Percentiles rank a stretch among this genome's conserved stretches.
These are phyloP conservation scores for Nicotiana otophora DNA, from an alignment of 257 asterid genomes.

Conservation along the genomic window DNA sequence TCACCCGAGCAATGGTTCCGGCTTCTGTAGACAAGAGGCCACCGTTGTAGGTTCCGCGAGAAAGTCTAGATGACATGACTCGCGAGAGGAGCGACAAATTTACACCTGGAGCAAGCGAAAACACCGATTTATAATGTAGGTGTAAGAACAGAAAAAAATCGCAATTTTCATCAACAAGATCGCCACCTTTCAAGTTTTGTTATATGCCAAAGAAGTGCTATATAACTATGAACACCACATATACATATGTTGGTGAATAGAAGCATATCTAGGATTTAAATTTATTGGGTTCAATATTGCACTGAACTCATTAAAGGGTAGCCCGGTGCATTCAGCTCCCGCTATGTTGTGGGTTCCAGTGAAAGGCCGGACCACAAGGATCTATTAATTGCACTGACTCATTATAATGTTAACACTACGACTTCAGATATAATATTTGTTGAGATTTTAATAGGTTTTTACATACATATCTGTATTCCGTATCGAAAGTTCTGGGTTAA, in stretches of 20 bases:
- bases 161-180: neutral
- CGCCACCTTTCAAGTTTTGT: neutral
- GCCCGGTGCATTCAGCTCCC: no score
- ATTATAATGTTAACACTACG: no score
- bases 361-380: no score
- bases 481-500: no score
- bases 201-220: neutral
- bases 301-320: no score
- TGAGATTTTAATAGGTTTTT: no score
- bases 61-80: conserved; percentile 92
- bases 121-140: neutral
- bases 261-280: no score
- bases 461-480: no score
- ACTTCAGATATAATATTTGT: no score
- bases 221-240: neutral
- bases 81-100: conserved; percentile 80
- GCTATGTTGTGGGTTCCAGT: no score
- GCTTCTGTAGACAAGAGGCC: conserved; percentile 94
- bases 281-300: no score
- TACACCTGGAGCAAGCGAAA: conserved; percentile 39
- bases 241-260: neutral
- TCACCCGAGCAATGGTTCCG: conserved; percentile 83
- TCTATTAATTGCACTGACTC: no score
- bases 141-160: neutral
- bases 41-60: conserved; percentile 86